Evolutionary conservation across 768 basidiomycete genomes (phyloP), one percentile per base, ranked within the genome.

Genomic region (Rhizopogon salebrosus): DNA sequence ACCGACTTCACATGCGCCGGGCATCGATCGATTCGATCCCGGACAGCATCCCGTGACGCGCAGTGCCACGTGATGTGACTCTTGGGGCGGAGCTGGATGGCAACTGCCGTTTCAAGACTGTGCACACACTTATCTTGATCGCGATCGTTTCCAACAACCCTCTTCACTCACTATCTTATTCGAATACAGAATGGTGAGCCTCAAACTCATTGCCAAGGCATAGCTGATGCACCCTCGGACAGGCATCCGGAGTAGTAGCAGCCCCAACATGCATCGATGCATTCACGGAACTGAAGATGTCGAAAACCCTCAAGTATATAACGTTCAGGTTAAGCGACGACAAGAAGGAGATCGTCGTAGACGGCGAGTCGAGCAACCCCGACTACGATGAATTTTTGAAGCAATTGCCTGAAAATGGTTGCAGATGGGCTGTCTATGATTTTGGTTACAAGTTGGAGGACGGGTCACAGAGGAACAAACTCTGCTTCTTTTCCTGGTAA

Each of bases 361-460:
- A 82, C 53, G 91, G 91, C 74, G 76, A 71, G 16, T 84, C 83
- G 20, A 53, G 63, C 4, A 66, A 66, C 4, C 14, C 52, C 1
- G 65, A 75, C 18, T 98, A 90, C 70, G 87, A 93, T 0, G 76
- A 78, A 0, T 98, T 98, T 67, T 39, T 92, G 46, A 66, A 35
- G 1, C 81, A 85, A 60, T 76, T 98, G 52, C 93, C 95, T 1
- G 80, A 85, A 65, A 62, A 62, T 26, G 80, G 87, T 55, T 90
- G 88, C 64, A 76, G 89, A 71, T 99, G 84, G 82, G 95, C 88
- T n/a, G 80, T 98, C 22, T 95, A 93, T 63, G 94, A 98, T 69
- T 86, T 95, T 57, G 85, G 90, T 60, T 98, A 78, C 62, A 79
- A 86, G 73, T 82, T 78, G 65, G 84, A 78, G 51, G 85, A 75